Evolutionary conservation across 2,329 filamentous ascomycete genomes (phyloP).

Genomic region (Cyclaneusma minus): DNA sequence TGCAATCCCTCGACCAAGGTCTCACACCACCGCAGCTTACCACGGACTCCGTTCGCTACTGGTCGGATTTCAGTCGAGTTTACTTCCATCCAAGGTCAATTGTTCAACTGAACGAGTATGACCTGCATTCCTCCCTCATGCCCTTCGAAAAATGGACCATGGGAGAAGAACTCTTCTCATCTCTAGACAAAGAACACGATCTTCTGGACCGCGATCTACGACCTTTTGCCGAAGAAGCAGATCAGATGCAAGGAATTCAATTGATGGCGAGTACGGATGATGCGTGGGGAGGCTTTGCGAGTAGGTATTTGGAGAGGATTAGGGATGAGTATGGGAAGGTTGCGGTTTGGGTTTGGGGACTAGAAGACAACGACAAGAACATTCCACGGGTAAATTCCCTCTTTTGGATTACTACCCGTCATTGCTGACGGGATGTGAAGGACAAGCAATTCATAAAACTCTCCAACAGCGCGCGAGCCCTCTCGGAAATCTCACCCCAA

Average conservation of each 20-base stretch:
- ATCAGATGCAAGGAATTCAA: constrained; percentile 81
- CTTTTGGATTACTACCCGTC: constrained; percentile 1
- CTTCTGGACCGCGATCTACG: constrained; percentile 81
- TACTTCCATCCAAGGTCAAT: constrained; percentile 84
- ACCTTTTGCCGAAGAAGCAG: constrained; percentile 82
- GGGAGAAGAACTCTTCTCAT: constrained; percentile 61
- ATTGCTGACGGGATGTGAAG: constrained; percentile 18
- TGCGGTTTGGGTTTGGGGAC: constrained; percentile 73
- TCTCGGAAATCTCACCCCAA: constrained; percentile 52
- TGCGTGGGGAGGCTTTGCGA: constrained; percentile 67
- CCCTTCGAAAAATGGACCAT: constrained; percentile 66
- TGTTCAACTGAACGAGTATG: constrained; percentile 75
- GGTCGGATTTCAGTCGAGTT: constrained; percentile 90
- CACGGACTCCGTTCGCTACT: constrained; percentile 67
- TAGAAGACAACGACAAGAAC: constrained; percentile 45
- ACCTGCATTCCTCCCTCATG: constrained; percentile 63
- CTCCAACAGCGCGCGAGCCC: constrained; percentile 58
- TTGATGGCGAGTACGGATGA: constrained; percentile 57
- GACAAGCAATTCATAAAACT: constrained; percentile 49
- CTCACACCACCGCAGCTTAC: constrained; percentile 46
- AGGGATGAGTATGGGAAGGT: constrained; percentile 85
- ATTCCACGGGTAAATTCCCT: constrained; percentile 31
- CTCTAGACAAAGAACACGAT: constrained; percentile 66
- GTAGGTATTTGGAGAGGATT: constrained; percentile 59
- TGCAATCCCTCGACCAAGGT: constrained; percentile 63